Conservation (phyloP, 1,139 yeast genomes). For the Saccharomycopsis hybrid region DNA sequence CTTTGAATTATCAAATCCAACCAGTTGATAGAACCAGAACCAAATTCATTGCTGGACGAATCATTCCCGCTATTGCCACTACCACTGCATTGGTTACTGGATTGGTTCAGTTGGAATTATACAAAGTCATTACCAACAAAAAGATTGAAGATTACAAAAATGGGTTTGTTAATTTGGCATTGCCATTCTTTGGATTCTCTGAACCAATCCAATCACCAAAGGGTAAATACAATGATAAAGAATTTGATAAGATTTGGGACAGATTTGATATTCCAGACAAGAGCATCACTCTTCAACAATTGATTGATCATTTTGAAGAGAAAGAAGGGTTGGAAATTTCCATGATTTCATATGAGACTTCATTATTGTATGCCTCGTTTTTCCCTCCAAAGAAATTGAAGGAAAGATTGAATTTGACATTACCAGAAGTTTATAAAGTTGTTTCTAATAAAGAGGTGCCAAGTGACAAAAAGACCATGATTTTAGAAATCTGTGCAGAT, state of each 20-base stretch:
- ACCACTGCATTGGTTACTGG: conserved; percentile 97
- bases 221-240: conserved; percentile 73
- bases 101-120: conserved; percentile 81
- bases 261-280: conserved; percentile 71
- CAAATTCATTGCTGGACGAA: conserved; percentile 85
- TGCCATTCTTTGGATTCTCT: conserved; percentile 94
- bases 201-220: conserved; percentile 88
- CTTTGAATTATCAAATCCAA: conserved; percentile 82
- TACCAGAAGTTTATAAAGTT: conserved; percentile 69
- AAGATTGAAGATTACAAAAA: conserved; percentile 87
- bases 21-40: conserved; percentile 71
- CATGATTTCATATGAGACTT: conserved; percentile 89
- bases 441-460: conserved; percentile 83
- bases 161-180: conserved; percentile 88
- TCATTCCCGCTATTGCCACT: conserved; percentile 98
- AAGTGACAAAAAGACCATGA: conserved; percentile 65
- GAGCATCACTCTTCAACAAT: conserved; percentile 67
- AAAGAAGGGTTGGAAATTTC: conserved; percentile 82
- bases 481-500: conserved; percentile 88
- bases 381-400: conserved; percentile 86
- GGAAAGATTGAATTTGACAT: conserved; percentile 62
- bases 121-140: conserved; percentile 65
- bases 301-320: conserved; percentile 68
- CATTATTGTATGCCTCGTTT: conserved; percentile 85
- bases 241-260: conserved; percentile 91